Conservation (phyloP, 805 yeast genomes). For the Wickerhamiella nectarea region DNA sequence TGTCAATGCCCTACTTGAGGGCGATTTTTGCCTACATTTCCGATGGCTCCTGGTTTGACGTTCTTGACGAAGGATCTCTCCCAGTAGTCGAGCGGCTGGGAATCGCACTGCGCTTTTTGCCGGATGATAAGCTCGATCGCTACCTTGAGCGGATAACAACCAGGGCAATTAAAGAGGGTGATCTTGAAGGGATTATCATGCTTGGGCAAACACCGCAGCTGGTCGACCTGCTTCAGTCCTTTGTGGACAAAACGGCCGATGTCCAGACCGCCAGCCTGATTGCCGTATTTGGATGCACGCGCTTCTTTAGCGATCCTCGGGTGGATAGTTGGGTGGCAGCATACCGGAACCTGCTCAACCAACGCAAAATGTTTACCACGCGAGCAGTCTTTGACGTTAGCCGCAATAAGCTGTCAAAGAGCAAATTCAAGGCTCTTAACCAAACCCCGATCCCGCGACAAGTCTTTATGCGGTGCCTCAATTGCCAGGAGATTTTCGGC, state of each 20-base stretch:
- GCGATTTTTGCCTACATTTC: slow-evolving; percentile 90
- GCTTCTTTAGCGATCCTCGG: slow-evolving; percentile 60
- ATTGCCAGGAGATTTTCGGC: slow-evolving; percentile 48
- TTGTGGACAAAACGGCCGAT: slow-evolving; percentile 78
- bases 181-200: slow-evolving; percentile 75
- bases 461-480: slow-evolving; percentile 63
- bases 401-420: slow-evolving; percentile 48
- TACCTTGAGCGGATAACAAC: slow-evolving; percentile 61
- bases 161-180: slow-evolving; percentile 62
- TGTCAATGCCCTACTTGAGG: slow-evolving; percentile 77
- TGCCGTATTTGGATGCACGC: slow-evolving; percentile 67
- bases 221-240: slow-evolving; percentile 66
- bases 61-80: slow-evolving; percentile 73
- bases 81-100: slow-evolving; percentile 84
- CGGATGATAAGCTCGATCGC: slow-evolving; percentile 58
- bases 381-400: slow-evolving; percentile 80
- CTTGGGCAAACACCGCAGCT: slow-evolving; percentile 89
- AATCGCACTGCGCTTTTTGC: slow-evolving; percentile 72
- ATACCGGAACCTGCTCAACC: slow-evolving; percentile 54
- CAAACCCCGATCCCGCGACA: slow-evolving; percentile 51
- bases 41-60: slow-evolving; percentile 94
- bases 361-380: slow-evolving; percentile 65
- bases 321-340: slow-evolving; percentile 66
- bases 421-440: slow-evolving; percentile 35
- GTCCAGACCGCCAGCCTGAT: slow-evolving; percentile 84